A percentile compares a stretch with the other conserved stretches of the same genome.
phyloP scores from a whole-genome alignment of 345 rosid genomes.

The Euphorbia tirucalli region DNA sequence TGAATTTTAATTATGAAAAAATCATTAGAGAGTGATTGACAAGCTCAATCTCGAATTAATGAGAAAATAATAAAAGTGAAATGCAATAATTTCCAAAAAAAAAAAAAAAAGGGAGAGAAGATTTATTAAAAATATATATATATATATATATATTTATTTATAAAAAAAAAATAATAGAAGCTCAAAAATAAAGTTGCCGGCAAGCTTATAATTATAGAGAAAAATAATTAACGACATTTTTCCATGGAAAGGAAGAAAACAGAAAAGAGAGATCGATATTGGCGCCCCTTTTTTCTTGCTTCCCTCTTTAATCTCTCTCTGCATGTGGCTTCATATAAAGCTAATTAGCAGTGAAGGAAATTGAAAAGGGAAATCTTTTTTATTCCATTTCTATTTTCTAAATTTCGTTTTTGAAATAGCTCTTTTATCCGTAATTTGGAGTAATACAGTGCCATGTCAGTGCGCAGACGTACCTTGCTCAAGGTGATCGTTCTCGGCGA shows the following conservation, averaged over 20 bases:
- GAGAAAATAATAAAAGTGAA: no score
- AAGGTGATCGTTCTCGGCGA: conserved; percentile 99
- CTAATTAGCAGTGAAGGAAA: neutral
- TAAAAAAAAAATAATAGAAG: no score
- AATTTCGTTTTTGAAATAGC: neutral
- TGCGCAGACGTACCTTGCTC: conserved; percentile 89
- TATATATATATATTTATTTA: no score
- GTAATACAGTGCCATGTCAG: conserved; percentile 48
- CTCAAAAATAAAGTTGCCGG: neutral
- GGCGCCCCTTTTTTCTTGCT: conserved; percentile 45
- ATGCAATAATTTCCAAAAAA: no score
- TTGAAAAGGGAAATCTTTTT: neutral
- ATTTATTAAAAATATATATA: no score
- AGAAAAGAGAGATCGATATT: conserved; percentile 34
- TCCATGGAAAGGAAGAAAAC: neutral
- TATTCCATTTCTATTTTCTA: neutral
- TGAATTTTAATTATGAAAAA: no score
- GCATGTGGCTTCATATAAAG: neutral
- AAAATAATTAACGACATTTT: neutral
- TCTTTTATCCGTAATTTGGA: neutral
- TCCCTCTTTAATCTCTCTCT: neutral
- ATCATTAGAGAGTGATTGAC: no score
- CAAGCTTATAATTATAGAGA: neutral
- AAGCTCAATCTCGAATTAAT: no score
- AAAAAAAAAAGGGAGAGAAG: no score